These are phyloP conservation scores for Litsea cubeba DNA, from an alignment of 164 flowering plant species.

Conservation along the genomic window DNA sequence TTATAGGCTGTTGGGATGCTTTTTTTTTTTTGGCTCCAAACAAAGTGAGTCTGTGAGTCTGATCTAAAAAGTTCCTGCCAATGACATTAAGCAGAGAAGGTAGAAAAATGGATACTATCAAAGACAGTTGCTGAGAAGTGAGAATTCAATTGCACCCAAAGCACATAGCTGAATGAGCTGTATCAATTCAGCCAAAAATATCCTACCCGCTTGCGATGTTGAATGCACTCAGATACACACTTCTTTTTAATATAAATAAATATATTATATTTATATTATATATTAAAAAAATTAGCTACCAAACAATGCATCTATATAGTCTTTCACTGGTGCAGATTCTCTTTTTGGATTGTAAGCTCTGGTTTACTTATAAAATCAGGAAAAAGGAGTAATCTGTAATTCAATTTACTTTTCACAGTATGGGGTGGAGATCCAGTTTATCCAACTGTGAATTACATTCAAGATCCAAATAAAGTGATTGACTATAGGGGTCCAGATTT, in stretches of 20 bases:
- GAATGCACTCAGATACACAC: not conserved
- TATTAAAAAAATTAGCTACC: no score
- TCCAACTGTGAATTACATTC: conserved; percentile 90
- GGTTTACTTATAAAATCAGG: not conserved
- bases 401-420: conserved; percentile 44
- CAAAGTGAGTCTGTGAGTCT: no score
- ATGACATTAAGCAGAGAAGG: not conserved
- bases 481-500: conserved; percentile 92
- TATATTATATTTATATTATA: no score
- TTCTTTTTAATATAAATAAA: no score
- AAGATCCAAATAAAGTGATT: conserved; percentile 79
- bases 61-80: no score
- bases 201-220: not conserved
- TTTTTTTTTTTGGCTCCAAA: no score
- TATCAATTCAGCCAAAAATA: not conserved
- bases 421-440: conserved; percentile 99
- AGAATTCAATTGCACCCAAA: not conserved
- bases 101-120: not conserved
- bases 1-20: no score
- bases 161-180: not conserved
- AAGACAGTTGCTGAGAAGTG: not conserved
- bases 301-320: no score
- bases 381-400: not conserved
- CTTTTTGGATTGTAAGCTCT: not conserved
- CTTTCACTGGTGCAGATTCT: not conserved